Evolutionary conservation across 2,329 filamentous ascomycete genomes (phyloP).

Genomic region (Parastagonospora nodorum): DNA sequence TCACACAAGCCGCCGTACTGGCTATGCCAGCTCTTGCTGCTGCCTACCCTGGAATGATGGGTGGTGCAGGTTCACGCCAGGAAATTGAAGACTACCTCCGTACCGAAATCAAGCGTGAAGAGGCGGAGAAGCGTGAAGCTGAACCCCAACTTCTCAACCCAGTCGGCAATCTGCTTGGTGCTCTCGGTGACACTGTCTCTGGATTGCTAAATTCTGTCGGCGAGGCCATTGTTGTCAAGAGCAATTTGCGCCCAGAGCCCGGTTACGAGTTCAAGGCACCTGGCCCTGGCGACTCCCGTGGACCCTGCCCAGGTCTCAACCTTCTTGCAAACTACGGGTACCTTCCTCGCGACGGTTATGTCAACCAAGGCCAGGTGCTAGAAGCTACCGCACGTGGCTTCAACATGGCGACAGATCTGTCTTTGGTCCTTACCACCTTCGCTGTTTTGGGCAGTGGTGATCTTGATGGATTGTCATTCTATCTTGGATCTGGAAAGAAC

Average conservation of each 20-base stretch:
- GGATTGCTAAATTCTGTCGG: constrained; percentile 25
- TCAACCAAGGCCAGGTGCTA: constrained; percentile 20
- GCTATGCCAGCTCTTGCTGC: constrained; percentile 17
- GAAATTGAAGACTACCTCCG: constrained; percentile 16
- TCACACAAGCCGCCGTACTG: constrained; percentile 10
- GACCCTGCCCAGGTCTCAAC: constrained; percentile 59
- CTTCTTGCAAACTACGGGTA: constrained; percentile 59
- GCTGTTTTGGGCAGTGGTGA: constrained; percentile 26
- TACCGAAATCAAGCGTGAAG: constrained; percentile 12
- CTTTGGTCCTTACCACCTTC: constrained; percentile 39
- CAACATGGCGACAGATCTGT: constrained; percentile 31
- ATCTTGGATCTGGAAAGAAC: constrained; percentile 23
- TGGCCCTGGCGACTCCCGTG: constrained; percentile 22
- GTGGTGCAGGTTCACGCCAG: constrained; percentile 10
- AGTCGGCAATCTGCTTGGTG: constrained; percentile 11
- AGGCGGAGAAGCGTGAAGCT: constrained; percentile 7
- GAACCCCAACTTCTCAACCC: constrained; percentile 11
- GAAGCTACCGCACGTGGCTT: constrained; percentile 23
- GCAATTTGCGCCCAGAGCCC: constrained; percentile 26
- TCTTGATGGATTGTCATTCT: constrained; percentile 23
- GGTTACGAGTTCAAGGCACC: constrained; percentile 23
- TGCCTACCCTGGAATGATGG: constrained; percentile 23
- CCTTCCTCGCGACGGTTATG: constrained; percentile 52
- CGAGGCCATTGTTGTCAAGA: constrained; percentile 15
- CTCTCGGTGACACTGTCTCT: constrained; percentile 11